Conservation (phyloP, 306 rosid species). For the Corylus heterophylla region DNA sequence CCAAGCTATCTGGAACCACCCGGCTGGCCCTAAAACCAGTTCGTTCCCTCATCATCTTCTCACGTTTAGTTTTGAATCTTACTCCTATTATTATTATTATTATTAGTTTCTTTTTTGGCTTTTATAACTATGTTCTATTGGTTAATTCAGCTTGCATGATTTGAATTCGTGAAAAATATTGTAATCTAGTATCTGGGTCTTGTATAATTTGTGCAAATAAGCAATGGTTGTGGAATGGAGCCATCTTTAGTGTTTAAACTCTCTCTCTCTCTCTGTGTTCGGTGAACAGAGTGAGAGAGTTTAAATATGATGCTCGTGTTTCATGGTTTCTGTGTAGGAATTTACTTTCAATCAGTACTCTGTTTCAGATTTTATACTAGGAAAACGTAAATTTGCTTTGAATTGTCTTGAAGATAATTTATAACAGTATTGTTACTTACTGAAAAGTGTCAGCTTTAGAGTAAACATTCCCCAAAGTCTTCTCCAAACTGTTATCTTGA, state of each 20-base stretch:
- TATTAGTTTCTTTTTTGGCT: no score
- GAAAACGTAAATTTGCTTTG: neutral
- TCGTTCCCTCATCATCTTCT: conserved; percentile 25
- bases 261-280: no score
- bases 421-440: no score
- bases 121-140: neutral
- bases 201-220: neutral
- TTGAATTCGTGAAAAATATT: neutral
- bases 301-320: neutral
- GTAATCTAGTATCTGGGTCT: conserved; percentile 3
- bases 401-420: neutral
- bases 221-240: neutral
- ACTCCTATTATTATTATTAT: no score
- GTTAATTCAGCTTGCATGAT: neutral
- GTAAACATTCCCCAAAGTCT: neutral
- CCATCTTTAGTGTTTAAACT: no score
- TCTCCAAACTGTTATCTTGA: neutral
- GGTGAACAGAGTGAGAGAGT: neutral
- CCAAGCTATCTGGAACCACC: conserved; percentile 91
- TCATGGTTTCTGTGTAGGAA: neutral
- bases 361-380: neutral
- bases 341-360: neutral
- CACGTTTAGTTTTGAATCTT: neutral
- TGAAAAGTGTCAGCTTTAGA: neutral
- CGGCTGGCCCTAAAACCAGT: conserved; percentile 98